phyloP scores from a whole-genome alignment of 169 alveolate species.

The Neospora caninum region DNA sequence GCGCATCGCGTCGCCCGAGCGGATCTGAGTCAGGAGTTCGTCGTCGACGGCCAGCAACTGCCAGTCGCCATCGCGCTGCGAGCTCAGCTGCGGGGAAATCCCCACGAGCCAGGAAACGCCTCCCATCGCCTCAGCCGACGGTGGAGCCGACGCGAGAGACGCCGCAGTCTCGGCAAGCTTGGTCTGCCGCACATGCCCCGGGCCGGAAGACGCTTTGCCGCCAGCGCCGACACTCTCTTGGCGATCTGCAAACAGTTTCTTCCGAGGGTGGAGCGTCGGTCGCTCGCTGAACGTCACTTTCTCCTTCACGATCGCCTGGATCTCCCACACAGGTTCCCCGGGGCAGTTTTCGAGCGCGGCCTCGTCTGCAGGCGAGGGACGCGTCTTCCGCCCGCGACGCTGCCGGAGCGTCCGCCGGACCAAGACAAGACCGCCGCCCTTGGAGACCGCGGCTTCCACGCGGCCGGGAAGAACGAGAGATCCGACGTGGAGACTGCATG shows the following conservation, averaged over 20 bases:
- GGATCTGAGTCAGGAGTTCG: neutral
- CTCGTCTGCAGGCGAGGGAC: no score
- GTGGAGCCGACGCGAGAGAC: neutral
- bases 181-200: neutral
- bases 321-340: neutral
- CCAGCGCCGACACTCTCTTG: neutral
- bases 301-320: conserved; percentile 8
- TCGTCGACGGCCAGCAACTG: neutral
- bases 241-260: conserved; percentile 8
- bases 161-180: neutral
- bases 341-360: neutral
- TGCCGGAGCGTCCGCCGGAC: neutral
- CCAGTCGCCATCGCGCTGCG: conserved; percentile 4
- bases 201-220: neutral
- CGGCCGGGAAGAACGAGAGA: conserved; percentile 28
- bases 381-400: neutral
- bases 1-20: neutral
- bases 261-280: neutral
- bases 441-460: neutral
- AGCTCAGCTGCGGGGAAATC: neutral
- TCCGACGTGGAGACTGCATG: neutral
- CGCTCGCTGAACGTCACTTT: neutral
- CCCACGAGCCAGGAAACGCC: neutral
- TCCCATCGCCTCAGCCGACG: neutral
- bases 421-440: neutral